Percentiles rank a stretch among this genome's conserved stretches.
These are phyloP conservation scores for Syzygium aromaticum DNA, from an alignment of 345 rosid species.

Conservation along the genomic window DNA sequence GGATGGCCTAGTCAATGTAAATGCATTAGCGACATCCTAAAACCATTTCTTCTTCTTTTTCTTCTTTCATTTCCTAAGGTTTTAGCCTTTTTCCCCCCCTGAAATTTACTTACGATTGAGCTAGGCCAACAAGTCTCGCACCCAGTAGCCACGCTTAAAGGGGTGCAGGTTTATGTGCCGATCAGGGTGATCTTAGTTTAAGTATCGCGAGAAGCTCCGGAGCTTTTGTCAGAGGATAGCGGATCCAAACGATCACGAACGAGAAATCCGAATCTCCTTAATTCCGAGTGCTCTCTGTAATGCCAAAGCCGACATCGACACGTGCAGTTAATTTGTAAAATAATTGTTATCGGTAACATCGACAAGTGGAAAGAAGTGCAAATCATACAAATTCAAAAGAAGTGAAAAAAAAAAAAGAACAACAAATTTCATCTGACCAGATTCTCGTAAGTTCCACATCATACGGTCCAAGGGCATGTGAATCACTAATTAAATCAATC, in stretches of 20 bases:
- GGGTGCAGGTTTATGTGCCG: not conserved
- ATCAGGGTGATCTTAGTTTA: not conserved
- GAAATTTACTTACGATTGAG: not conserved
- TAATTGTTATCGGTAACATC: not conserved
- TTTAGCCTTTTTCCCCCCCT: not conserved
- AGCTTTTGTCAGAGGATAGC: not conserved
- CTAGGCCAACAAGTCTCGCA: not conserved
- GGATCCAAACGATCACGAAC: not conserved
- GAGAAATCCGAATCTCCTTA: not conserved
- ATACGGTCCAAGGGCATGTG: not conserved
- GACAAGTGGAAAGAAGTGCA: not conserved
- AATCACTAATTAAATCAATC: not conserved
- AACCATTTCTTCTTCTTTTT: not conserved
- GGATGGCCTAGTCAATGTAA: not conserved
- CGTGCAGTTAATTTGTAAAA: not conserved
- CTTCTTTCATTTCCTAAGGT: not conserved
- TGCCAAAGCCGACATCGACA: no score
- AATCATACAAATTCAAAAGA: not conserved
- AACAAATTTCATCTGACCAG: not conserved
- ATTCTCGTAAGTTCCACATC: not conserved
- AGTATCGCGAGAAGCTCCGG: not conserved
- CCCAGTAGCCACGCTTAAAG: not conserved
- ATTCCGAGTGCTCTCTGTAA: not conserved
- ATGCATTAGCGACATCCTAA: not conserved
- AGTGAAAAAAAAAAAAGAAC: not conserved